Evolutionary conservation across 1,139 yeast species (phyloP).

Genomic region (Protomyces inouyei): DNA sequence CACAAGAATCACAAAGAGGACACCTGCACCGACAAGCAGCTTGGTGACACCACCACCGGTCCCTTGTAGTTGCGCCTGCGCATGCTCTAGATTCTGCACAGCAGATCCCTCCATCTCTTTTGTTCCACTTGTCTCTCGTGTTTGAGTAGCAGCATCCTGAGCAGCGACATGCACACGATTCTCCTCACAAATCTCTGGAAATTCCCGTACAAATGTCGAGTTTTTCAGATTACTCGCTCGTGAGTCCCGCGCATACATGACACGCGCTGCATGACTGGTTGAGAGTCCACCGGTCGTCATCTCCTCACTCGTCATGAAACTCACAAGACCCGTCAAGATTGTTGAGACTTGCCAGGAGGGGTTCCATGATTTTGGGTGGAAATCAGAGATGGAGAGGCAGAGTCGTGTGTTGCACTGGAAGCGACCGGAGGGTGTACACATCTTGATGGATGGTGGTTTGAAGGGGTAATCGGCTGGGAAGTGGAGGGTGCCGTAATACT

Average conservation of each 20-base stretch:
- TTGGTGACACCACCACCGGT: not conserved
- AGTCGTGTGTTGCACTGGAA: slow-evolving; percentile 72
- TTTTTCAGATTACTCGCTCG: slow-evolving; percentile 61
- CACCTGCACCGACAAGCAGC: not conserved
- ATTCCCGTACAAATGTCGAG: slow-evolving; percentile 54
- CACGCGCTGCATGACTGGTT: slow-evolving; percentile 50
- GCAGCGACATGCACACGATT: slow-evolving; percentile 39
- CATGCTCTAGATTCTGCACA: not conserved
- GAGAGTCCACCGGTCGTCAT: slow-evolving; percentile 51
- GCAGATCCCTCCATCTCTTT: not conserved
- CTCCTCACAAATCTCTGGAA: slow-evolving; percentile 60
- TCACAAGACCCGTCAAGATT: slow-evolving; percentile 72
- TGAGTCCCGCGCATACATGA: slow-evolving; percentile 50
- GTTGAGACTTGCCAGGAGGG: slow-evolving; percentile 94
- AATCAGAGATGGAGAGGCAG: slow-evolving; percentile 85
- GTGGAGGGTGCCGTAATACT: slow-evolving; percentile 78
- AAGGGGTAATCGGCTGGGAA: slow-evolving; percentile 88
- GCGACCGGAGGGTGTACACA: slow-evolving; percentile 83
- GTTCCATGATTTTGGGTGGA: slow-evolving; percentile 91
- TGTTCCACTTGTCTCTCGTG: not conserved
- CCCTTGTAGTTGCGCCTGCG: not conserved
- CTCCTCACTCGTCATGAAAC: slow-evolving; percentile 72
- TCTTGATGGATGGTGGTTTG: slow-evolving; percentile 84
- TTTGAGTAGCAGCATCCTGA: not conserved
- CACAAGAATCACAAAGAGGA: not conserved